Conservation (phyloP, 1,139 yeast species). For the Candida dubliniensis region DNA sequence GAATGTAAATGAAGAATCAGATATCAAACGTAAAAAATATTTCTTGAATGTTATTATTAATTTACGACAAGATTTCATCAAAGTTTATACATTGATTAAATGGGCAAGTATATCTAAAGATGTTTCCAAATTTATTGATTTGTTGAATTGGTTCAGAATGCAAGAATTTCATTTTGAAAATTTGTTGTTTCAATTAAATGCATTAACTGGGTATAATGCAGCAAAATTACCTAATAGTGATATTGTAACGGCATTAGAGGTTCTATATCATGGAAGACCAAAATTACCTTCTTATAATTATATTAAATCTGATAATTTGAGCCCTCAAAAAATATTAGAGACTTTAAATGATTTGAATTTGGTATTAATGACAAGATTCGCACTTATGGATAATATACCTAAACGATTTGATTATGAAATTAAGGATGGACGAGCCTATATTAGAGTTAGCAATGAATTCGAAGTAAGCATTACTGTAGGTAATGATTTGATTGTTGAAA, state of each 20-base stretch:
- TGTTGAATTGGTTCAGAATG: constrained; percentile 76
- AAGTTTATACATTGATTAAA: constrained; percentile 79
- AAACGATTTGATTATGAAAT: constrained; percentile 62
- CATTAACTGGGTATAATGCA: constrained; percentile 66
- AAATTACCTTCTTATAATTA: constrained; percentile 67
- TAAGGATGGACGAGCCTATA: constrained; percentile 73
- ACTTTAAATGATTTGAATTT: constrained; percentile 73
- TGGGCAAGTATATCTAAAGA: constrained; percentile 80
- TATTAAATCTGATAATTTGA: constrained; percentile 50
- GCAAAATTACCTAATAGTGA: constrained; percentile 93
- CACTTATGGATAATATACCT: constrained; percentile 64
- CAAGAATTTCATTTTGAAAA: constrained; percentile 78
- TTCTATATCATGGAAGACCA: constrained; percentile 75
- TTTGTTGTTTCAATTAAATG: constrained; percentile 48
- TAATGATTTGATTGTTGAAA: constrained; percentile 47
- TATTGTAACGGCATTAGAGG: constrained; percentile 81
- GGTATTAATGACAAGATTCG: constrained; percentile 71
- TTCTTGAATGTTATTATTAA: constrained; percentile 67
- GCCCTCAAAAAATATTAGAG: constrained; percentile 57
- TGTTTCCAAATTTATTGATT: constrained; percentile 73
- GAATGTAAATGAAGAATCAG: constrained; percentile 43
- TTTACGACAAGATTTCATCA: constrained; percentile 77
- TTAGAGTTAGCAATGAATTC: constrained; percentile 65
- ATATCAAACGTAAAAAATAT: constrained; percentile 62
- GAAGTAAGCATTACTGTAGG: constrained; percentile 24